These are phyloP conservation scores for Kondoa subrosea DNA, from an alignment of 768 basidiomycete genomes.

Conservation along the genomic window DNA sequence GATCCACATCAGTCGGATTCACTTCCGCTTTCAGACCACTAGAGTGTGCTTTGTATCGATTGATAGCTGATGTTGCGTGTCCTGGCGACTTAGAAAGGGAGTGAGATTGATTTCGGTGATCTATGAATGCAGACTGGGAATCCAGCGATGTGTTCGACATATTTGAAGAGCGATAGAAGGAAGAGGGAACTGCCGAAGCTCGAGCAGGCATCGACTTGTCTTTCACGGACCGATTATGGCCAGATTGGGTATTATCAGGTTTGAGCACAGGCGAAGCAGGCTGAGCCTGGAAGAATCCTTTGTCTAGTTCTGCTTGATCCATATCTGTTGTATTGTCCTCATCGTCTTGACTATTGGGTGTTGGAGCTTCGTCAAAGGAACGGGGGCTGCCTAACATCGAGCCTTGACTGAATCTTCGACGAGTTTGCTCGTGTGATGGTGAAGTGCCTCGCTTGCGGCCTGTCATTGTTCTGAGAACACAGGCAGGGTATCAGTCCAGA, in stretches of 20 bases:
- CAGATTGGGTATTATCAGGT: not conserved
- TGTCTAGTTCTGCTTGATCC: conserved; percentile 5
- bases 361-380: too few relatives aligned
- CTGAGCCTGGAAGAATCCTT: not conserved
- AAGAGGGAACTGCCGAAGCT: not conserved
- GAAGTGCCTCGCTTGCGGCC: too few relatives aligned
- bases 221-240: not conserved
- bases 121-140: conserved; percentile 26
- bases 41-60: not conserved
- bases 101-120: conserved; percentile 25
- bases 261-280: not conserved
- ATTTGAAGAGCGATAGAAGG: conserved; percentile 20
- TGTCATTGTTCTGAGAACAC: too few relatives aligned
- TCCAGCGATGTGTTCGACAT: conserved; percentile 28
- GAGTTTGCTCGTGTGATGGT: too few relatives aligned
- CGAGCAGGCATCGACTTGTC: not conserved
- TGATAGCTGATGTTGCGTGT: not conserved
- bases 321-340: too few relatives aligned
- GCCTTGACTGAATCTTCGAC: too few relatives aligned
- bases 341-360: too few relatives aligned
- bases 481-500: too few relatives aligned
- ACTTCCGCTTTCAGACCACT: not conserved
- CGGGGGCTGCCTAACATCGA: too few relatives aligned
- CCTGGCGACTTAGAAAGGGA: conserved; percentile 17
- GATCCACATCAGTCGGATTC: not conserved